A percentile compares a stretch with the other conserved stretches of the same genome.
These are phyloP conservation scores for Aspergillus bertholletiae DNA, from an alignment of 495 filamentous ascomycete genomes.

Conservation along the genomic window DNA sequence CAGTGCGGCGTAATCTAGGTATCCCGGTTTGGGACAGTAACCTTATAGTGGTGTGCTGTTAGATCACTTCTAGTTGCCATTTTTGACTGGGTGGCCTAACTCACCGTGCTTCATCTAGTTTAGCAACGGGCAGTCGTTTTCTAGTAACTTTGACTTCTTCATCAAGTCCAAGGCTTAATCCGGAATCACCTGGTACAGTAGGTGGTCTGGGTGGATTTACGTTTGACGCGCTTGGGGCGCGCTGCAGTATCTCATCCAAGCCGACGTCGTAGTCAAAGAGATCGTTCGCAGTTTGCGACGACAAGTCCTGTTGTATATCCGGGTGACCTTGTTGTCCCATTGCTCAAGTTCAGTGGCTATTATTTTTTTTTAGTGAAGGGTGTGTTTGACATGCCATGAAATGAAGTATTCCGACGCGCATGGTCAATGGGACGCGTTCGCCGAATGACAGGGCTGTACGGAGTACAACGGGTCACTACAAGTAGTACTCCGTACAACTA, in stretches of 20 bases:
- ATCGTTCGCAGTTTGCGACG: slow-evolving; percentile 48
- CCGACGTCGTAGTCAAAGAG: slow-evolving; percentile 71
- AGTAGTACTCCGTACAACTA: too few relatives aligned
- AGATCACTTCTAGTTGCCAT: not conserved
- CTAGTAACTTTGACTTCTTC: slow-evolving; percentile 79
- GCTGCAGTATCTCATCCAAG: slow-evolving; percentile 47
- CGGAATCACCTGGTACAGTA: slow-evolving; percentile 28
- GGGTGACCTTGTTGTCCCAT: slow-evolving; percentile 11
- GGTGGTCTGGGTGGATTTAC: slow-evolving; percentile 25
- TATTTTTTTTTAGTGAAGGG: too few relatives aligned
- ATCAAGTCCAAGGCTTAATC: slow-evolving; percentile 66
- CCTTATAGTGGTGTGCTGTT: slow-evolving; percentile 30
- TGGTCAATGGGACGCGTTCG: too few relatives aligned
- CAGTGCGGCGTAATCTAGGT: slow-evolving; percentile 70
- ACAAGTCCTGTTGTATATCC: slow-evolving; percentile 12
- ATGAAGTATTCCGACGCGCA: not conserved
- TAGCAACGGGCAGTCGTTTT: slow-evolving; percentile 70
- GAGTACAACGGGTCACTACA: too few relatives aligned
- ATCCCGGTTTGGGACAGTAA: slow-evolving; percentile 79
- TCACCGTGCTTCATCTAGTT: slow-evolving; percentile 79
- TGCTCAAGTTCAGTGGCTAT: too few relatives aligned
- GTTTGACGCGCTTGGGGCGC: slow-evolving; percentile 28
- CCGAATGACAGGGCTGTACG: too few relatives aligned
- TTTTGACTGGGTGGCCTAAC: slow-evolving; percentile 5
- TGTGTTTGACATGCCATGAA: not conserved